Percentiles rank a stretch among this genome's conserved stretches.
Conservation (phyloP, 179 eudicot species). For the Spergularia azorica region DNA sequence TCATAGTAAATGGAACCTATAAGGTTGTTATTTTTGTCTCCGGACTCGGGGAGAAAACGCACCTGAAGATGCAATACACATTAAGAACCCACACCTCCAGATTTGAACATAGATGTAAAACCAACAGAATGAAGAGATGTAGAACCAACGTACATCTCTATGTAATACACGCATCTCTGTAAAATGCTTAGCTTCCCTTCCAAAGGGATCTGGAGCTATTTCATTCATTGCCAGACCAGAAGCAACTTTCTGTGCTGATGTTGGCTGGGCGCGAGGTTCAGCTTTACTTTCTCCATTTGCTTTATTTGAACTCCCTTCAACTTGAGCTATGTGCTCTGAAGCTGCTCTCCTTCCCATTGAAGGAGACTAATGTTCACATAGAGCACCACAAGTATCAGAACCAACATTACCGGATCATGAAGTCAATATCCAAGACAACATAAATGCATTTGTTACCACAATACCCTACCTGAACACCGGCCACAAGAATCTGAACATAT, state of each 20-base stretch:
- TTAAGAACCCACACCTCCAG: conserved; percentile 11
- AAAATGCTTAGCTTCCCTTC: conserved; percentile 95
- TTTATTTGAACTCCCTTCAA: conserved; percentile 48
- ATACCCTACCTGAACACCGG: conserved; percentile 77
- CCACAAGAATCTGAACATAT: conserved; percentile 87
- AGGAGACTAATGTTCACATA: conserved; percentile 54
- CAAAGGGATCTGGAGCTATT: conserved; percentile 75
- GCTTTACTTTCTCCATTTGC: conserved; percentile 65
- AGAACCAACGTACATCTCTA: conserved; percentile 71
- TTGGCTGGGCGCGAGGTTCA: conserved; percentile 58
- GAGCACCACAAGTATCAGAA: conserved; percentile 7
- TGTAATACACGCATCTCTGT: conserved; percentile 84
- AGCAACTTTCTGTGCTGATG: conserved; percentile 87
- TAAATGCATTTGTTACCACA: conserved; percentile 3
- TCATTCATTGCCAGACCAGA: conserved; percentile 54
- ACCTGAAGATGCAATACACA: conserved; percentile 50
- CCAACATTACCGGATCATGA: not conserved
- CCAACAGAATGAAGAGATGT: conserved; percentile 7
- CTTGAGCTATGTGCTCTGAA: conserved; percentile 42
- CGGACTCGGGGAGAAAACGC: conserved; percentile 81
- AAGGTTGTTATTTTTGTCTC: conserved; percentile 78
- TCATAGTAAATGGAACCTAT: conserved; percentile 84
- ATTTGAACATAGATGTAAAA: conserved; percentile 15
- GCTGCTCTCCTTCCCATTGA: conserved; percentile 85
- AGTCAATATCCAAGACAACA: conserved; percentile 12